Conservation (phyloP, 208 protist genomes). For the Wallacemonas collosoma region DNA sequence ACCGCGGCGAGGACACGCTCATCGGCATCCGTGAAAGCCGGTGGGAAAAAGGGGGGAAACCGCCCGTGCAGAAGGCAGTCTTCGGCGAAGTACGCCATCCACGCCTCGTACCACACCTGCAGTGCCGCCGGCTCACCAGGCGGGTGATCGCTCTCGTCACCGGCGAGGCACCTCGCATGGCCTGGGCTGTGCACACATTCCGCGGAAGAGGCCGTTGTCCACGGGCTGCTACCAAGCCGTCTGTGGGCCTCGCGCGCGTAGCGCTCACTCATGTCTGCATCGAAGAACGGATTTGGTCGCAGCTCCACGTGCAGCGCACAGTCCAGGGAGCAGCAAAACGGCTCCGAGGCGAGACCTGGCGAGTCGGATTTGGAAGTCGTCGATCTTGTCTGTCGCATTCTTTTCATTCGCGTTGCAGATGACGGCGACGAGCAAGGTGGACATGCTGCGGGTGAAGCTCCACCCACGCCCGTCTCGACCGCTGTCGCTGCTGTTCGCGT, state of each 20-base stretch:
- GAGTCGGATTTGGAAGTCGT: background rate
- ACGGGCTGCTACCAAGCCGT: background rate
- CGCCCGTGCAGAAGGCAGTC: constrained; percentile 48
- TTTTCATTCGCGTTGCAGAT: background rate
- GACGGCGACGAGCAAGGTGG: no score
- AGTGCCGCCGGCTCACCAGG: background rate
- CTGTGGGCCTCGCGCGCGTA: background rate
- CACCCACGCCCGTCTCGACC: no score
- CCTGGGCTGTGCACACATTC: no score
- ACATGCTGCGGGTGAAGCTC: no score
- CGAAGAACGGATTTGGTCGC: constrained; percentile 50
- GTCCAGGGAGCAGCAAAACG: constrained; percentile 54
- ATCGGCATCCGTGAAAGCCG: constrained; percentile 31
- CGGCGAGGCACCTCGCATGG: no score
- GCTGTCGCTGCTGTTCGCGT: background rate
- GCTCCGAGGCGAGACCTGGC: constrained; percentile 11
- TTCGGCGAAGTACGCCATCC: constrained; percentile 63
- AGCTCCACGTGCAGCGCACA: constrained; percentile 55
- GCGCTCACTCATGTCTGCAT: constrained; percentile 30
- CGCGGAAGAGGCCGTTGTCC: no score
- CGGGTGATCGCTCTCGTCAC: background rate
- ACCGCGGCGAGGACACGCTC: constrained; percentile 29
- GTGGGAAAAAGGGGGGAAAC: constrained; percentile 36
- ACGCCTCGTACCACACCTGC: constrained; percentile 63
- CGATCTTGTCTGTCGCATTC: background rate